Evolutionary conservation across 2,329 filamentous ascomycete species (phyloP).

Genomic region (Calonectria pteridis): DNA sequence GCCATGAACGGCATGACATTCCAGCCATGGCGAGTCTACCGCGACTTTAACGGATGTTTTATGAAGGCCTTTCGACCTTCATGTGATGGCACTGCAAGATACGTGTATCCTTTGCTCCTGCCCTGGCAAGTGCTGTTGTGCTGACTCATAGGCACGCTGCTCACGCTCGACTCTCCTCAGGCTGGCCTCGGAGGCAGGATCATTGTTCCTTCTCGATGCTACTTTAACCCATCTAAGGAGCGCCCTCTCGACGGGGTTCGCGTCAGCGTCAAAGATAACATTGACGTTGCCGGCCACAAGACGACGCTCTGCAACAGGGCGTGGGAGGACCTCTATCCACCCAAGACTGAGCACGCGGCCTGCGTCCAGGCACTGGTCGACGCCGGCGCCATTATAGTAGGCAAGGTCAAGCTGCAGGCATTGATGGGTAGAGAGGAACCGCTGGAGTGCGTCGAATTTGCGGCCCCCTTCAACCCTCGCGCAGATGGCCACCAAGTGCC

Average conservation of each 20-base stretch:
- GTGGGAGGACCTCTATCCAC: neutral
- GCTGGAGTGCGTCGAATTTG: neutral
- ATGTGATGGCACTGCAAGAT: neutral
- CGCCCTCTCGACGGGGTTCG: neutral
- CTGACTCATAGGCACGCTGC: neutral
- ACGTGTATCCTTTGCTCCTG: neutral
- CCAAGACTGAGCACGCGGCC: neutral
- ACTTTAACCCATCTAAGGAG: neutral
- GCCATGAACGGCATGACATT: neutral
- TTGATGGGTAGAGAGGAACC: neutral
- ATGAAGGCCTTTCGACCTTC: neutral
- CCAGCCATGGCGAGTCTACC: neutral
- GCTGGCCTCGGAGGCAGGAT: neutral
- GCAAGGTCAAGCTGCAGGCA: neutral
- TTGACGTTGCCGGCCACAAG: neutral
- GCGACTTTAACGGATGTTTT: neutral
- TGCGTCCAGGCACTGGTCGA: neutral
- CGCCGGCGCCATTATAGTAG: neutral
- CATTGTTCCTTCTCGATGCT: neutral
- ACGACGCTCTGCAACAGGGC: neutral
- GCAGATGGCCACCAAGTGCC: neutral
- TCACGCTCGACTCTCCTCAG: neutral
- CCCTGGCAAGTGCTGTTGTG: neutral
- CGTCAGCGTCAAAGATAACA: neutral
- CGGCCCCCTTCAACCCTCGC: neutral